Evolutionary conservation across 345 rosid genomes (phyloP).

Genomic region (Kandelia obovata): DNA sequence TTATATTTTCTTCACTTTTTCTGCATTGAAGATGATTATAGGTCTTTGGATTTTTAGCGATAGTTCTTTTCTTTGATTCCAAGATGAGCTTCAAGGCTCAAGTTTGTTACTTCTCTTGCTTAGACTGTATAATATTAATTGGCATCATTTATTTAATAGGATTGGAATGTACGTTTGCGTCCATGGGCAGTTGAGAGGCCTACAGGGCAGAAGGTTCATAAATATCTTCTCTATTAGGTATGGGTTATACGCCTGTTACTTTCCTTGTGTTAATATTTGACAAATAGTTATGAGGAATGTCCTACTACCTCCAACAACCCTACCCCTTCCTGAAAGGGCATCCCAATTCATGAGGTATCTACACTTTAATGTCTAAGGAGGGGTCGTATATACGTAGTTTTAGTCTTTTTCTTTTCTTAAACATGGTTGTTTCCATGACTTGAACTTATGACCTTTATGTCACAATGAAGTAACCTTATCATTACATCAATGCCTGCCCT

Average conservation of each 20-base stretch:
- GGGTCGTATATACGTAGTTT: too few relatives aligned
- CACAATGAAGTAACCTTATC: too few relatives aligned
- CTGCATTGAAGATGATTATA: background rate
- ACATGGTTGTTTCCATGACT: too few relatives aligned
- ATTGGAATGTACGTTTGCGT: constrained; percentile 84
- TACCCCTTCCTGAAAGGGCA: too few relatives aligned
- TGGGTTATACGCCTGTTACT: background rate
- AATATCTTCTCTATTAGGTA: constrained; percentile 79
- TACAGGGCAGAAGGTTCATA: constrained; percentile 68
- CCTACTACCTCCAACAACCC: too few relatives aligned
- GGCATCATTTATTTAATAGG: constrained; percentile 35
- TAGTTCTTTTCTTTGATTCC: background rate
- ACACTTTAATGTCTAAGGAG: too few relatives aligned
- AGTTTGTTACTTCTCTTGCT: background rate
- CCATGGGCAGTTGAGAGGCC: constrained; percentile 68
- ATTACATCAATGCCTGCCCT: too few relatives aligned
- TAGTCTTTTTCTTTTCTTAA: too few relatives aligned
- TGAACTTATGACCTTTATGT: too few relatives aligned
- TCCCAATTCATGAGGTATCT: too few relatives aligned
- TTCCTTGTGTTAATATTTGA: background rate
- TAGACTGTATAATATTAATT: background rate
- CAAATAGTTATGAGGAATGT: background rate
- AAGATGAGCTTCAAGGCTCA: background rate
- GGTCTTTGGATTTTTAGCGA: background rate
- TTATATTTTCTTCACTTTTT: constrained; percentile 2